Conservation (phyloP, 1,139 yeast species). For the Taphrina populina region DNA sequence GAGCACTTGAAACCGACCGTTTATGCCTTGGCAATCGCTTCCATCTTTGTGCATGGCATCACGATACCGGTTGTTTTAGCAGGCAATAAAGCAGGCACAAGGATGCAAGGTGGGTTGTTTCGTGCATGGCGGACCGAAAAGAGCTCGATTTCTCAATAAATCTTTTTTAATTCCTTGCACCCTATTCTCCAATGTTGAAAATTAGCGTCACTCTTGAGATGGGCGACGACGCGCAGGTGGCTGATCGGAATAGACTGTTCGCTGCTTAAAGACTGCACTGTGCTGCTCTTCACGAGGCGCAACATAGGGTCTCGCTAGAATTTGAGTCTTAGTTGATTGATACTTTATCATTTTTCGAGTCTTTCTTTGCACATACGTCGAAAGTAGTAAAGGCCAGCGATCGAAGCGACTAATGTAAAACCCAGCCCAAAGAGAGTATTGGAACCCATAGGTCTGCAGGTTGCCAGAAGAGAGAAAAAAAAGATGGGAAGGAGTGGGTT, state of each 20-base stretch:
- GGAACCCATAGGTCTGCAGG: conserved; percentile 21
- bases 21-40: conserved; percentile 42
- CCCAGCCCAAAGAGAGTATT: conserved; percentile 16
- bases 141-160: too few species aligned
- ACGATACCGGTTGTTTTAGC: conserved; percentile 41
- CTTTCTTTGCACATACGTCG: conserved; percentile 18
- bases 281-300: background rate
- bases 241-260: too few species aligned
- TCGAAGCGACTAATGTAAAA: conserved; percentile 13
- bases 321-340: background rate
- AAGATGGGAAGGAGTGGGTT: too few species aligned
- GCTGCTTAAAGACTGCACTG: too few species aligned
- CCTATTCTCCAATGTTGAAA: too few species aligned
- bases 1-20: conserved; percentile 41
- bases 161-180: too few species aligned
- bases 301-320: conserved; percentile 2
- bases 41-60: conserved; percentile 44
- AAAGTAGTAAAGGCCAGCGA: conserved; percentile 16
- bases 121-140: too few species aligned
- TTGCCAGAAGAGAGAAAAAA: too few species aligned
- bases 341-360: background rate
- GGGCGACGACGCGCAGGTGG: too few species aligned
- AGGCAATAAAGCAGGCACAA: conserved; percentile 9
- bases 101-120: too few species aligned
- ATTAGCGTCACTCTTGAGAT: too few species aligned